Evolutionary conservation across 2,329 filamentous ascomycete genomes (phyloP).

Genomic region (Calonectria multiphialidica): DNA sequence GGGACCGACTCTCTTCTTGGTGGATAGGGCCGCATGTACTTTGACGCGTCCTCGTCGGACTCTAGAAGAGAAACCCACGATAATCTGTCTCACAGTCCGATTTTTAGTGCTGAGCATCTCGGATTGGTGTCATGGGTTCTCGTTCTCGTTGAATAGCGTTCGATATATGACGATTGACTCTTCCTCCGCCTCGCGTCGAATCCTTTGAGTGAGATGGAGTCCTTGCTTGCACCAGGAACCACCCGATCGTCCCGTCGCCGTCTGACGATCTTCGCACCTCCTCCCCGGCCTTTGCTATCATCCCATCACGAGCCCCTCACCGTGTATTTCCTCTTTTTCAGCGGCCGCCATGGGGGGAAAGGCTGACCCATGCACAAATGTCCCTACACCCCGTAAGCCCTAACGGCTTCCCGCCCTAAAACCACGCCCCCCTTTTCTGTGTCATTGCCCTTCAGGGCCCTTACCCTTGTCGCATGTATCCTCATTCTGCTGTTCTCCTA

Average conservation of each 20-base stretch:
- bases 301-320: constrained; percentile 13
- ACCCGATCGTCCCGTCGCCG: constrained; percentile 36
- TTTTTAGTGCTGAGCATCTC: constrained; percentile 12
- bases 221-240: constrained; percentile 33
- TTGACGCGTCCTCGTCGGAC: neutral
- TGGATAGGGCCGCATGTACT: constrained; percentile 1
- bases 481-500: neutral
- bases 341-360: constrained; percentile 12
- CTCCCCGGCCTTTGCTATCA: constrained; percentile 1
- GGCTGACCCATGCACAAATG: constrained; percentile 23
- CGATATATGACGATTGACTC: neutral
- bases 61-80: neutral
- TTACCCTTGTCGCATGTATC: constrained; percentile 21
- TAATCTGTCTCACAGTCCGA: constrained; percentile 14
- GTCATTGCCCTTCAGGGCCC: constrained; percentile 2
- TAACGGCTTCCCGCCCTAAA: constrained; percentile 30
- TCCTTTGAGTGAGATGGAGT: constrained; percentile 8
- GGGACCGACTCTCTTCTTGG: constrained; percentile 12
- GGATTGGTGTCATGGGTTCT: neutral
- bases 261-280: constrained; percentile 24
- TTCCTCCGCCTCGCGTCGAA: constrained; percentile 14
- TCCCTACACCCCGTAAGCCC: constrained; percentile 42
- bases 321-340: neutral
- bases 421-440: constrained; percentile 25
- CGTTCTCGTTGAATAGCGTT: constrained; percentile 4